Conservation (phyloP, 1,139 yeast genomes). For the Yamadazyma triangularis region DNA sequence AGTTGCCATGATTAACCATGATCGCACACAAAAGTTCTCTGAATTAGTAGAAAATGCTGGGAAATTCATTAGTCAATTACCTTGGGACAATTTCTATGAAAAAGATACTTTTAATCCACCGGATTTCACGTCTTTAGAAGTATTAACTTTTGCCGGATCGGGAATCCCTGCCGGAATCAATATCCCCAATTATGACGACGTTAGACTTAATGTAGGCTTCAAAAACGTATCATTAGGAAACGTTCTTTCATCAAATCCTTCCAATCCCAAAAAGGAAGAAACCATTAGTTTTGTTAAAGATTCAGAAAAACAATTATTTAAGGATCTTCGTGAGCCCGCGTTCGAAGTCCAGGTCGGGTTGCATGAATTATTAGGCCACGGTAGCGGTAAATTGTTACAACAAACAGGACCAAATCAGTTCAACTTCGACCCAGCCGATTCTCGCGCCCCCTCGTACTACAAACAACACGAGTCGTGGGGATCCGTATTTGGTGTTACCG, state of each 20-base stretch:
- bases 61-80: constrained; percentile 58
- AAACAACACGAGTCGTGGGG: constrained; percentile 88
- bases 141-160: constrained; percentile 81
- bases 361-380: constrained; percentile 90
- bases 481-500: constrained; percentile 70
- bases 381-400: constrained; percentile 75
- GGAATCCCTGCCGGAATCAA: constrained; percentile 93
- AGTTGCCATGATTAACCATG: constrained; percentile 89
- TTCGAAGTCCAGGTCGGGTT: constrained; percentile 92
- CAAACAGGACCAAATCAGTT: constrained; percentile 60
- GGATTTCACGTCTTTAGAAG: constrained; percentile 86
- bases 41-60: constrained; percentile 65
- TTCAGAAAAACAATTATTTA: constrained; percentile 51
- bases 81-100: constrained; percentile 74
- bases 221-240: constrained; percentile 88
- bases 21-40: constrained; percentile 76
- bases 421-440: constrained; percentile 69
- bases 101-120: constrained; percentile 88
- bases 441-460: constrained; percentile 66
- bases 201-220: constrained; percentile 76
- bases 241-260: constrained; percentile 64
- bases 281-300: constrained; percentile 62
- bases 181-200: constrained; percentile 89
- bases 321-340: constrained; percentile 73
- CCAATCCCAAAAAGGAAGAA: constrained; percentile 60